Evolutionary conservation across 1,139 yeast genomes (phyloP).

Genomic region (Entelexis sorbosivorans): DNA sequence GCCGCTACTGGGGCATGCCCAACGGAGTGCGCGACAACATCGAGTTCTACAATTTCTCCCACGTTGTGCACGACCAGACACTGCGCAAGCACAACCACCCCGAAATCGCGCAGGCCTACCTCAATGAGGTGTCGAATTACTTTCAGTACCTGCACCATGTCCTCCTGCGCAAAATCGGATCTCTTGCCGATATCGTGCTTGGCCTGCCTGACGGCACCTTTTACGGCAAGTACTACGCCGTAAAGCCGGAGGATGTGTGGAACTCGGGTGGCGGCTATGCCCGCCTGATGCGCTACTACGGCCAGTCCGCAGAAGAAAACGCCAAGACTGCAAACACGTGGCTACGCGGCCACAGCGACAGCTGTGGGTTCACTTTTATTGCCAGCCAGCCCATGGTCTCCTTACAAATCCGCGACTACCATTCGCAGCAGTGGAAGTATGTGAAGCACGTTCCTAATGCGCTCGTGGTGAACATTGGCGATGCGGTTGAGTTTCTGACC

Average conservation of each 20-base stretch:
- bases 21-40: constrained; percentile 38
- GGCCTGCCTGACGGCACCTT: constrained; percentile 38
- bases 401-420: constrained; percentile 40
- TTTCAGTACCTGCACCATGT: constrained; percentile 32
- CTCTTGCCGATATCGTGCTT: constrained; percentile 36
- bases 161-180: constrained; percentile 23
- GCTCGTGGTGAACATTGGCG: constrained; percentile 42
- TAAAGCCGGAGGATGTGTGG: constrained; percentile 26
- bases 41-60: constrained; percentile 34
- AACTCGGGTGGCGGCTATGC: constrained; percentile 38
- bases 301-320: constrained; percentile 30
- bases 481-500: constrained; percentile 40
- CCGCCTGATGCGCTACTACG: constrained; percentile 37
- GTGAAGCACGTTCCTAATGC: constrained; percentile 35
- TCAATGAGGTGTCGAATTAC: constrained; percentile 34
- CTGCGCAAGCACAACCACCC: constrained; percentile 30
- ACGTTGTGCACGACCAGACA: constrained; percentile 14
- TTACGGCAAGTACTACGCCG: constrained; percentile 31
- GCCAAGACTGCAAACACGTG: constrained; percentile 34
- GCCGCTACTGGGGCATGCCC: constrained; percentile 31
- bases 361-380: constrained; percentile 40
- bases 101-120: constrained; percentile 31
- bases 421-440: constrained; percentile 40
- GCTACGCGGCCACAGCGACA: constrained; percentile 44
- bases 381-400: constrained; percentile 41